These are phyloP conservation scores for Colletotrichum sidae DNA, from an alignment of 2,329 filamentous ascomycete genomes.

Conservation along the genomic window DNA sequence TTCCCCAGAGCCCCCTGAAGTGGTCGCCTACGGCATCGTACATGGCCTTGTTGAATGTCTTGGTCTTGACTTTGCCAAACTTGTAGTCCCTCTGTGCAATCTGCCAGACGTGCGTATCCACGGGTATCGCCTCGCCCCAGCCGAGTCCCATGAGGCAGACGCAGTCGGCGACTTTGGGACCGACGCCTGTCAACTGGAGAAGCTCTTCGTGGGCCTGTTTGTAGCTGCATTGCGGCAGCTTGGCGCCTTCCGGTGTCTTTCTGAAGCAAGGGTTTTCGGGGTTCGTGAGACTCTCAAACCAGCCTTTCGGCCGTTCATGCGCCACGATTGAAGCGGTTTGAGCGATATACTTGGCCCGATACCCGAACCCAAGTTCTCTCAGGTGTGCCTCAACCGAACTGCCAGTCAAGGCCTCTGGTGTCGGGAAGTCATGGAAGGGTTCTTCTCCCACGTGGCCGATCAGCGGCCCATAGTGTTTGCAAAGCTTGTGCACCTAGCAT, in stretches of 20 bases:
- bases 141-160: slow-evolving; percentile 96
- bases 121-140: slow-evolving; percentile 94
- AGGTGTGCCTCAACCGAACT: slow-evolving; percentile 83
- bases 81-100: slow-evolving; percentile 97
- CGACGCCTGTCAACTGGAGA: slow-evolving; percentile 85
- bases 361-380: slow-evolving; percentile 89
- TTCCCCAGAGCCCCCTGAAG: slow-evolving; percentile 90
- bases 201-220: slow-evolving; percentile 83
- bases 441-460: slow-evolving; percentile 77
- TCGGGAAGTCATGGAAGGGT: slow-evolving; percentile 88
- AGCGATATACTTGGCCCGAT: slow-evolving; percentile 91
- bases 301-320: slow-evolving; percentile 73
- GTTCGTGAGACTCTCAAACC: slow-evolving; percentile 84
- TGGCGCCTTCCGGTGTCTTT: slow-evolving; percentile 54
- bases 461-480: slow-evolving; percentile 83
- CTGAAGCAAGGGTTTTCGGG: slow-evolving; percentile 74
- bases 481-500: slow-evolving; percentile 82
- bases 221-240: slow-evolving; percentile 71
- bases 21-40: slow-evolving; percentile 93
- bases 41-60: slow-evolving; percentile 86
- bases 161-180: slow-evolving; percentile 96
- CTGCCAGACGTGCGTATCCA: slow-evolving; percentile 99
- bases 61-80: slow-evolving; percentile 84
- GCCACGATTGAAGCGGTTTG: slow-evolving; percentile 84
- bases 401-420: slow-evolving; percentile 77